A percentile compares a stretch with the other conserved stretches of the same genome.
phyloP scores from a whole-genome alignment of 208 protist genomes.

The Leishmania tropica region DNA sequence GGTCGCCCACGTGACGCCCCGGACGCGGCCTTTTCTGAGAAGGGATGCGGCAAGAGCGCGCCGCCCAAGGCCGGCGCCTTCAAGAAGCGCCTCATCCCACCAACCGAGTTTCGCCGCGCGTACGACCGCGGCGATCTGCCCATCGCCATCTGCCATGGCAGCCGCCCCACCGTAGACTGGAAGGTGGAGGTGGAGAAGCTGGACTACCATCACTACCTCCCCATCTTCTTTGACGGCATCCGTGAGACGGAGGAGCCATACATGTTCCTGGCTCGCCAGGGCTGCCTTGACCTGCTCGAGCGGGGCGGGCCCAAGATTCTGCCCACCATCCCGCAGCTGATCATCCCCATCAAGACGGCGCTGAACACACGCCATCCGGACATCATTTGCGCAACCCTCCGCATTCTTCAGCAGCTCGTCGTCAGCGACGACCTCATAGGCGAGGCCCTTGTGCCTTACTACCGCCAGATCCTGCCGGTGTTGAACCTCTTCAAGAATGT shows the following conservation, averaged over 20 bases:
- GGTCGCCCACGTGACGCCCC: conserved; percentile 65
- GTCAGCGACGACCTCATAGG: conserved; percentile 96
- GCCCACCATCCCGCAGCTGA: conserved; percentile 98
- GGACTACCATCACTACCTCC: conserved; percentile 99
- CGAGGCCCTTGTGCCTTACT: conserved; percentile 99
- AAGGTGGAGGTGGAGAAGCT: conserved; percentile 98
- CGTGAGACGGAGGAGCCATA: conserved; percentile 98
- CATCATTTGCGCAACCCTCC: conserved; percentile 96
- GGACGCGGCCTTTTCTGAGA: conserved; percentile 78
- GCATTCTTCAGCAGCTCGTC: conserved; percentile 98
- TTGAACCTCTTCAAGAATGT: conserved; percentile 98
- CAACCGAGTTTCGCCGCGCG: conserved; percentile 97
- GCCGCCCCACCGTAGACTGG: conserved; percentile 92
- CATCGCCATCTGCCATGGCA: conserved; percentile 94
- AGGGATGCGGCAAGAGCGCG: conserved; percentile 77
- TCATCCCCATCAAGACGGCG: conserved; percentile 99
- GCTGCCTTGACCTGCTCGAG: conserved; percentile 95
- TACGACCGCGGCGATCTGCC: conserved; percentile 99
- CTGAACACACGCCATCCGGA: conserved; percentile 98
- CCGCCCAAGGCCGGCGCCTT: conserved; percentile 91
- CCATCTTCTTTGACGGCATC: conserved; percentile 99
- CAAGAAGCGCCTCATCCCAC: conserved; percentile 73
- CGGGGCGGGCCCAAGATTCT: conserved; percentile 96
- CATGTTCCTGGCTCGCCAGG: conserved; percentile 97
- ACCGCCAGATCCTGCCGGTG: conserved; percentile 99